Base-by-base conservation (phyloP, 139 green algal species). In the Ettlia oleoabundans region DNA sequence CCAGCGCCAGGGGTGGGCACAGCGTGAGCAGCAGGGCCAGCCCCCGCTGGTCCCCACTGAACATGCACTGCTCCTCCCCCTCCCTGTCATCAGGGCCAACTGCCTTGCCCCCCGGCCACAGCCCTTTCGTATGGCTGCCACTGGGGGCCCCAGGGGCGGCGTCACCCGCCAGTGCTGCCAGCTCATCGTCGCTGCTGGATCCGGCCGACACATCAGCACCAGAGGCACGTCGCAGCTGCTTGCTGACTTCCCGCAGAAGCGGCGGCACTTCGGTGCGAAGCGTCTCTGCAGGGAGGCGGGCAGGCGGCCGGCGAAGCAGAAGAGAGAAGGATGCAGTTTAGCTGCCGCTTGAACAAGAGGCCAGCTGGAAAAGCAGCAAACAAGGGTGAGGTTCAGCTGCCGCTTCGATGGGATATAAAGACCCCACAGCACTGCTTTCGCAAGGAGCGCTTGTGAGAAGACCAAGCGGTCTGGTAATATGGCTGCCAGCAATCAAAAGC, bases 1-100 rank as follows among this genome's bases (percentile, higher is more conserved):
- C 85, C 22, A 94, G 43, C 22, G 63, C 52, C n/a, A 94, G 70
- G 19, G 87, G 87, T 32, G 86, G 87, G 28, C 42, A 66, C 21
- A 91, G 81, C 22, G 78, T 84, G 28, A 84, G 53, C 51, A 33
- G 41, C 73, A 88, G 61, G 33, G 76, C 82, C 37, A 85, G 19
- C 0, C 24, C 66, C 7, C 64, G 78, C 69, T 38, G 32, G 6
- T 81, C 61, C 21, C 75, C 61, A 8, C 40, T 37, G 24, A 80
- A 24, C 73, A 4, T 24, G 35, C 22, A 3, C 40, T 22, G 32
- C 47, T 53, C 4, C 47, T 13, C 6, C 30, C 40, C 21, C 71
- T 78, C 15, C 69, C 24, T 7, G 33, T 1, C 73, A 18, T n/a
- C 43, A 32, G 43, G 37, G 32, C 53, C 74, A 70, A 22, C 53